Percentiles rank a stretch among this genome's conserved stretches.
These are phyloP conservation scores for Amesomyces nigricolor DNA, from an alignment of 2,329 filamentous ascomycete species.

Conservation along the genomic window DNA sequence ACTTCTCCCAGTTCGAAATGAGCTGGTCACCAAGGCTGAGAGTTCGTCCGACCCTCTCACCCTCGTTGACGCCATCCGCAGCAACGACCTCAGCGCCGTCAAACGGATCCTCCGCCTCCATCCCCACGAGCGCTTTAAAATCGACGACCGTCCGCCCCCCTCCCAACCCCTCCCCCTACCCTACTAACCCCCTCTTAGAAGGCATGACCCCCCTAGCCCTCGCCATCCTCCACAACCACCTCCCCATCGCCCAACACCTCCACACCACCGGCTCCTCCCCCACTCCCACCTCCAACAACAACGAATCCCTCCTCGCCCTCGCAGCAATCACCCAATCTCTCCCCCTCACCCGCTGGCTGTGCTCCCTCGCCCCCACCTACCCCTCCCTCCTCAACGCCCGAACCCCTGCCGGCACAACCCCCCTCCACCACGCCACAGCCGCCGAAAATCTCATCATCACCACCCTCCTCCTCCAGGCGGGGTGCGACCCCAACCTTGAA, in stretches of 20 bases:
- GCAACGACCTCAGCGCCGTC: not conserved
- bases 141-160: not conserved
- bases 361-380: not conserved
- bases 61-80: not conserved
- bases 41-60: not conserved
- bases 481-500: constrained; percentile 1
- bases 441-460: not conserved
- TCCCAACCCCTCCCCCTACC: too few relatives aligned
- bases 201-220: constrained; percentile 13
- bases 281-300: not conserved
- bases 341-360: not conserved
- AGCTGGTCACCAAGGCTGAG: not conserved
- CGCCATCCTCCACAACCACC: constrained; percentile 5
- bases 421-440: not conserved
- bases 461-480: not conserved
- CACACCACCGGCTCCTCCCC: not conserved
- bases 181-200: not conserved
- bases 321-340: not conserved
- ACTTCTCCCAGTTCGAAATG: too few relatives aligned
- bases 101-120: not conserved
- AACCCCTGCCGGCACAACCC: not conserved
- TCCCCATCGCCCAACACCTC: constrained; percentile 1
- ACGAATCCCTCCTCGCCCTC: constrained; percentile 6
- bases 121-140: not conserved
- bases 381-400: constrained; percentile 1